Evolutionary conservation across 2,329 filamentous ascomycete species (phyloP).

Genomic region (Anisogramma anomala): DNA sequence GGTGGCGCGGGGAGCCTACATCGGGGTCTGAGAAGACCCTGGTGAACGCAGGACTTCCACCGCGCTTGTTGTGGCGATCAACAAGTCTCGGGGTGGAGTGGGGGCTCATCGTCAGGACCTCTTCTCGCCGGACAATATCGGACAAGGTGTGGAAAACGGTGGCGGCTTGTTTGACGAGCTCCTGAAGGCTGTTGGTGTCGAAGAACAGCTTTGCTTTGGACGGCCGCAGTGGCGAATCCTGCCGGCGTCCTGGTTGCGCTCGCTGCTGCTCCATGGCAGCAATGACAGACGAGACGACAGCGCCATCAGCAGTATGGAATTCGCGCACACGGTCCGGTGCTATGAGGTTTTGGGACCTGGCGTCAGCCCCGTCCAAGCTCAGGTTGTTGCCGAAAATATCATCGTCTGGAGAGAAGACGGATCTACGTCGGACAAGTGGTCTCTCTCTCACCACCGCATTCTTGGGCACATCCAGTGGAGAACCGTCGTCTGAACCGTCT

Average conservation of each 20-base stretch:
- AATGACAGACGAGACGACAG: constrained; percentile 50
- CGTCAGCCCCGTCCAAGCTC: constrained; percentile 30
- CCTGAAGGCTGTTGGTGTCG: constrained; percentile 57
- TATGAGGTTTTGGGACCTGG: constrained; percentile 25
- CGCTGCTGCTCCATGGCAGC: constrained; percentile 50
- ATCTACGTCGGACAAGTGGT: constrained; percentile 41
- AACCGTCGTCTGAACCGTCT: constrained; percentile 31
- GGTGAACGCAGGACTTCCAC: constrained; percentile 57
- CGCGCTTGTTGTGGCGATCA: constrained; percentile 33
- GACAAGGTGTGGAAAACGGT: constrained; percentile 48
- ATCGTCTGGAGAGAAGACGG: constrained; percentile 54
- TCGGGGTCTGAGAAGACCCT: constrained; percentile 53
- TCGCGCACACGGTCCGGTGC: constrained; percentile 27
- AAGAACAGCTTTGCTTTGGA: constrained; percentile 49
- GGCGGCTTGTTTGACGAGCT: constrained; percentile 51
- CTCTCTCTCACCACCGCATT: constrained; percentile 44
- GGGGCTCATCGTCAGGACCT: constrained; percentile 47
- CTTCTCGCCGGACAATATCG: constrained; percentile 46
- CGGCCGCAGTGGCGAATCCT: constrained; percentile 23
- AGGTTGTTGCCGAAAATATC: constrained; percentile 51
- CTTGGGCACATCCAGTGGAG: constrained; percentile 34
- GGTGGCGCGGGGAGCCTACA: constrained; percentile 40
- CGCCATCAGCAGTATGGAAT: constrained; percentile 24
- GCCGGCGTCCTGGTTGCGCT: constrained; percentile 29
- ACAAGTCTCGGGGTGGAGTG: constrained; percentile 37